phyloP scores from a whole-genome alignment of 352 stramenopile species.

The Pythium brachiatum region DNA sequence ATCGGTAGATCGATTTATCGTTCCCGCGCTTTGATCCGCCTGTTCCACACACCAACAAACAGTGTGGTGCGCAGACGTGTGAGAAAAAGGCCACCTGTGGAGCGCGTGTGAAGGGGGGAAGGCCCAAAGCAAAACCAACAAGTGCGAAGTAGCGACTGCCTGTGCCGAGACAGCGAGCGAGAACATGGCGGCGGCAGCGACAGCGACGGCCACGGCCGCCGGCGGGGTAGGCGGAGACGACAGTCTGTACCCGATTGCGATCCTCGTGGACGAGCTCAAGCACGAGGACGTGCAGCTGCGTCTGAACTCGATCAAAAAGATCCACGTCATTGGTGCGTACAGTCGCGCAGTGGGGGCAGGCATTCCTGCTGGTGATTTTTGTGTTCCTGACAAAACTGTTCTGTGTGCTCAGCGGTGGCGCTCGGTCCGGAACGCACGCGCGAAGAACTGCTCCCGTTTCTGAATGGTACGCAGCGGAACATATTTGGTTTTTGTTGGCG shows the following conservation, averaged over 20 bases:
- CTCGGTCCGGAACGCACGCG: slow-evolving; percentile 88
- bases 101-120: slow-evolving; percentile 8
- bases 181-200: slow-evolving; percentile 5
- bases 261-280: slow-evolving; percentile 92
- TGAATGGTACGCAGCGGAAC: slow-evolving; percentile 71
- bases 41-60: slow-evolving; percentile 6
- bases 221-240: slow-evolving; percentile 37
- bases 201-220: neutral
- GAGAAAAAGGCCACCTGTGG: slow-evolving; percentile 23
- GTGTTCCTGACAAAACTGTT: slow-evolving; percentile 4
- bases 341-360: neutral
- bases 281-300: slow-evolving; percentile 91
- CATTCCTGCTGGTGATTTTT: neutral
- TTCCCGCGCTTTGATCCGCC: neutral
- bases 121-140: slow-evolving; percentile 4
- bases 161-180: neutral
- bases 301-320: slow-evolving; percentile 90
- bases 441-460: slow-evolving; percentile 97
- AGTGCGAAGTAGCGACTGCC: neutral
- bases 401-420: slow-evolving; percentile 59
- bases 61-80: slow-evolving; percentile 6
- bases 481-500: neutral
- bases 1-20: neutral
- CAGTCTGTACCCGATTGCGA: slow-evolving; percentile 85
- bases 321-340: slow-evolving; percentile 83